Conservation (phyloP, 108 stramenopile genomes). For the Mediolabrus comicus region DNA sequence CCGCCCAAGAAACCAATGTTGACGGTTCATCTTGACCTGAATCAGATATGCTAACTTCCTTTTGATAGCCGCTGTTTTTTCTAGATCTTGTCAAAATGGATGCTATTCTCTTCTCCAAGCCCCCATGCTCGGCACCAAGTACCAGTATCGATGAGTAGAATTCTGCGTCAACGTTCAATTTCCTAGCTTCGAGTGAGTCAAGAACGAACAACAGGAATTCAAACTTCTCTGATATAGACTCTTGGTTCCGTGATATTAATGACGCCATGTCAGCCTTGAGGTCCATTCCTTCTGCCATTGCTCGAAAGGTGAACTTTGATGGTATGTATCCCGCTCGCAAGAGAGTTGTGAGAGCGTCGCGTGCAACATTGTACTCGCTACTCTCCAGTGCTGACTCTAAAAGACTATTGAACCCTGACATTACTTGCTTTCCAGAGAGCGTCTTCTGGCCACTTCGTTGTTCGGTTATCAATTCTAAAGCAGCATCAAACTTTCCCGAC, state of each 20-base stretch:
- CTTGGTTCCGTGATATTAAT: slow-evolving; percentile 17
- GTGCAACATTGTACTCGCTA: slow-evolving; percentile 51
- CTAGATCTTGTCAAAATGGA: slow-evolving; percentile 43
- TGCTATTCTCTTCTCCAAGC: slow-evolving; percentile 57
- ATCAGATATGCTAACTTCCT: slow-evolving; percentile 4
- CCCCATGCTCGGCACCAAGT: slow-evolving; percentile 53
- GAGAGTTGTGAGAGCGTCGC: slow-evolving; percentile 46
- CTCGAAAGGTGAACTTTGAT: slow-evolving; percentile 57
- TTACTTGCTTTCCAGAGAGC: slow-evolving; percentile 68
- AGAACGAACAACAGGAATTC: slow-evolving; percentile 69
- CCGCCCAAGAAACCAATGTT: slow-evolving; percentile 25
- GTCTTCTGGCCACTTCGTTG: slow-evolving; percentile 40
- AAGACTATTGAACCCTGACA: slow-evolving; percentile 59
- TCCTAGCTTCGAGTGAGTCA: slow-evolving; percentile 64
- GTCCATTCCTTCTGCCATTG: slow-evolving; percentile 51
- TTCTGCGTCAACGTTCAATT: slow-evolving; percentile 56
- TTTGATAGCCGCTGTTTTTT: slow-evolving; percentile 15
- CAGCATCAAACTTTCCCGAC: slow-evolving; percentile 45
- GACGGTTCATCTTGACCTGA: slow-evolving; percentile 9
- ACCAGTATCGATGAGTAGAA: slow-evolving; percentile 66
- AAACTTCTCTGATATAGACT: slow-evolving; percentile 40
- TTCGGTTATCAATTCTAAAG: slow-evolving; percentile 43
- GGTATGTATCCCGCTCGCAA: slow-evolving; percentile 68
- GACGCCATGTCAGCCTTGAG: slow-evolving; percentile 31
- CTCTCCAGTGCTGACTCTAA: slow-evolving; percentile 42